Base-by-base conservation (phyloP, 345 rosid species). In the Sapria himalayana region DNA sequence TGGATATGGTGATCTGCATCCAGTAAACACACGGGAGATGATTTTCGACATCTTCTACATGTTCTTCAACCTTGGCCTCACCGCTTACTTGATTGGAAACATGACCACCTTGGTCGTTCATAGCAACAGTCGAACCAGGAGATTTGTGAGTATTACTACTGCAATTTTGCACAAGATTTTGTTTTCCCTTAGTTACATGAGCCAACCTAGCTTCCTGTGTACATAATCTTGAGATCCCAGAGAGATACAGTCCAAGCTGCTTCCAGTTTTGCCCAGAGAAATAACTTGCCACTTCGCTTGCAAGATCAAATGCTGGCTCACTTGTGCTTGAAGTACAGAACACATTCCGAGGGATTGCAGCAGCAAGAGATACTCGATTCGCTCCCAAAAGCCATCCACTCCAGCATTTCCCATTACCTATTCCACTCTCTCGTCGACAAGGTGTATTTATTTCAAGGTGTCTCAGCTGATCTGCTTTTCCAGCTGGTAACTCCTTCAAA, bases 21-120 rank as follows among this genome's bases (percentile, higher is more conserved):
- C 95, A 0, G 93, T 72, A 43, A 89, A 82, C 55, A 51, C 72
- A 18, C 63, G 74, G 33, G 95, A 89, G 55, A 89, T 79, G 95
- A 43, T 76, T 14, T 89, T 79, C 50, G 95, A 67, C 58, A 73
- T 89, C 42, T 79, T 79, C 62, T 82, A 76, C 60, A 82, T 89
- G 98, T 55, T 82, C 14, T 82, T 89, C 65, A 76, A 82, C 54
- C 80, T 79, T 7, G 98, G 98, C 14, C 56, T 89, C 70, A 79
- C 81, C 0, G 78, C 98, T 1, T 89, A 89, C 59, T 50, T 89
- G 67, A 89, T 82, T 19, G 98, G 95, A 33, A 89, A 89, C 64
- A 89, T 89, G 95, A 89, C 95, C 50, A 82, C 79, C 69, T 63
- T 89, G 65, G 93, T 82, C 45, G 98, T 89, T 54, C 98, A 82